These are phyloP conservation scores for Fraxinus ornus DNA, from an alignment of 305 asterid species.

Conservation along the genomic window DNA sequence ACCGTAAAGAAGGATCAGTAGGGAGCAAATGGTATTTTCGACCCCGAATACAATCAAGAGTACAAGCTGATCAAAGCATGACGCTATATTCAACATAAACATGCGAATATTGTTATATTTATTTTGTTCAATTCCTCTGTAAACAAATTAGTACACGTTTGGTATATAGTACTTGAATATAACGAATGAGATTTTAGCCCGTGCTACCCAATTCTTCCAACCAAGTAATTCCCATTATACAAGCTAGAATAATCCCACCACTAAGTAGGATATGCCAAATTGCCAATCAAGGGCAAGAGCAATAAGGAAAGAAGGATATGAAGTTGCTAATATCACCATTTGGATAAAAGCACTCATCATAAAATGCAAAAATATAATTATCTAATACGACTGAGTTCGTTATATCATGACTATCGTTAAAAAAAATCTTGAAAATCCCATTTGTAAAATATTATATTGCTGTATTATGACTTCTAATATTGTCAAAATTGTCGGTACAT, in stretches of 20 bases:
- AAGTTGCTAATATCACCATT: background rate
- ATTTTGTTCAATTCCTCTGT: background rate
- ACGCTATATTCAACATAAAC: background rate
- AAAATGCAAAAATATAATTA: background rate
- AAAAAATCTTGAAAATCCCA: background rate
- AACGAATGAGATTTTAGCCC: background rate
- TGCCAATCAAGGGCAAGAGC: background rate
- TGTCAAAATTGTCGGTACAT: slow-evolving; percentile 24
- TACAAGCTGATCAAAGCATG: background rate
- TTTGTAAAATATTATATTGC: slow-evolving; percentile 13
- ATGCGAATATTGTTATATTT: background rate
- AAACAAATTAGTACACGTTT: background rate
- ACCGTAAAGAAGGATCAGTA: background rate
- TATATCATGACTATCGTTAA: background rate
- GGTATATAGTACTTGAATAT: background rate
- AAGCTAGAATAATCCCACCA: background rate
- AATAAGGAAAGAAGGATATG: background rate
- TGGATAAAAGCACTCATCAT: background rate
- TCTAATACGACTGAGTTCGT: slow-evolving; percentile 7
- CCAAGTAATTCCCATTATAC: background rate
- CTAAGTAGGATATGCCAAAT: background rate
- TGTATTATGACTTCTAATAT: slow-evolving; percentile 20
- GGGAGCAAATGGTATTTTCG: background rate
- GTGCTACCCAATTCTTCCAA: background rate
- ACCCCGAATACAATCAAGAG: background rate